Evolutionary conservation across 192 early-diverging fungal species (phyloP).

Genomic region (Mortierella claussenii): DNA sequence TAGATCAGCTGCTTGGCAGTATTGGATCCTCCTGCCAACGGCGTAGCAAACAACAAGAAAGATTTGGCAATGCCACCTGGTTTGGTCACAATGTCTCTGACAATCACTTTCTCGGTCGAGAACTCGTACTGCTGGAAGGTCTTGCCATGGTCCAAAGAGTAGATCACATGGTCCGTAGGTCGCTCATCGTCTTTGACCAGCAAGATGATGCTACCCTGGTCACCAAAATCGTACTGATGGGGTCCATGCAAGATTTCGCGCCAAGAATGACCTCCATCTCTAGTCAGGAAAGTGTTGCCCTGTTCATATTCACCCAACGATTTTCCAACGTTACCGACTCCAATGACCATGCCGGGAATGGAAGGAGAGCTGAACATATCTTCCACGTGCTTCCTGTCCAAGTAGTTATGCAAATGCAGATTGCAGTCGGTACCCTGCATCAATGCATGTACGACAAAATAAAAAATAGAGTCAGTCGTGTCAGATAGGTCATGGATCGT

Average conservation of each 20-base stretch:
- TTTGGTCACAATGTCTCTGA: conserved; percentile 74
- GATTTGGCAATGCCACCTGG: conserved; percentile 81
- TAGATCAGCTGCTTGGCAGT: conserved; percentile 55
- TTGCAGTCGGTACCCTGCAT: conserved; percentile 59
- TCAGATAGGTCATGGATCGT: not conserved
- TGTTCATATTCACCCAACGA: conserved; percentile 71
- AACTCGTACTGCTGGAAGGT: conserved; percentile 70
- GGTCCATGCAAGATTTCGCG: conserved; percentile 82
- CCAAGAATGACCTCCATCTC: conserved; percentile 92
- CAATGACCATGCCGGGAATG: conserved; percentile 90
- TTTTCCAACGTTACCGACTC: conserved; percentile 91
- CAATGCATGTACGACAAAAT: not conserved
- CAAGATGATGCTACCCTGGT: conserved; percentile 89
- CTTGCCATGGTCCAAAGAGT: conserved; percentile 74
- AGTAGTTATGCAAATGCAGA: conserved; percentile 90
- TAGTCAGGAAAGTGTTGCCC: conserved; percentile 86
- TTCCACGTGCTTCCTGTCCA: conserved; percentile 78
- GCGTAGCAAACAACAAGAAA: conserved; percentile 81
- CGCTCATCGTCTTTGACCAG: conserved; percentile 85
- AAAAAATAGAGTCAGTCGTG: not conserved
- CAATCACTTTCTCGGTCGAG: conserved; percentile 58
- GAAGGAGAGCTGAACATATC: conserved; percentile 84
- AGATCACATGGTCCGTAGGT: conserved; percentile 67
- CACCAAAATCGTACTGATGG: conserved; percentile 93
- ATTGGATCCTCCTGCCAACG: conserved; percentile 39